phyloP scores from a whole-genome alignment of 768 basidiomycete species.

The Leccinellum rugosiceps region DNA sequence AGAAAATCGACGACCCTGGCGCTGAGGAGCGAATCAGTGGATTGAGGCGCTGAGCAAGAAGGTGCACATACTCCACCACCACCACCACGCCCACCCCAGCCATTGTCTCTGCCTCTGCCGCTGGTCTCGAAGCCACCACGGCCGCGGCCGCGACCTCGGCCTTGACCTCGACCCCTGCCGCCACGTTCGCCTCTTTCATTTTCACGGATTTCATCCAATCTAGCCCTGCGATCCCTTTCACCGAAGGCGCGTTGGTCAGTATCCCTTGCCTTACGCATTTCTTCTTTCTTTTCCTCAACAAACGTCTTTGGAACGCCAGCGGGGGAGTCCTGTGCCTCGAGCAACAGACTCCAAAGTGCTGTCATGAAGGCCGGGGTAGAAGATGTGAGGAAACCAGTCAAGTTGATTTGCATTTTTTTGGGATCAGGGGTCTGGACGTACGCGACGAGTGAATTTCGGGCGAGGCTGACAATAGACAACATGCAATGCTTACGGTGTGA shows the following conservation, averaged over 20 bases:
- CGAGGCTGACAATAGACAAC: no score
- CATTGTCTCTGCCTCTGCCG: conserved; percentile 50
- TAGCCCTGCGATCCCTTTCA: conserved; percentile 65
- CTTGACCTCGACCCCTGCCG: conserved; percentile 58
- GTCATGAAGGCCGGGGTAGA: conserved; percentile 86
- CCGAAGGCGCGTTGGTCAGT: conserved; percentile 63
- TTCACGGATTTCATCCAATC: conserved; percentile 67
- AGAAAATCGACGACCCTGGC: conserved; percentile 43
- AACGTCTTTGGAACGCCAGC: conserved; percentile 89
- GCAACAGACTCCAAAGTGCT: conserved; percentile 84
- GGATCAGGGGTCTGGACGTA: conserved; percentile 76
- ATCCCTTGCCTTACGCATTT: conserved; percentile 71
- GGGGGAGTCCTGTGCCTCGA: conserved; percentile 87
- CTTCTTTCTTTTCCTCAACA: conserved; percentile 89
- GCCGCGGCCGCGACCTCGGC: conserved; percentile 56
- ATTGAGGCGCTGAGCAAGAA: not conserved
- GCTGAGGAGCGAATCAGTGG: conserved; percentile 26
- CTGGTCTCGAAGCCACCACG: conserved; percentile 49
- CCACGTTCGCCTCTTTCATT: conserved; percentile 48
- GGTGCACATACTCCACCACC: conserved; percentile 44
- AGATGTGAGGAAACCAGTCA: conserved; percentile 89
- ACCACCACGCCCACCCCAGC: conserved; percentile 68
- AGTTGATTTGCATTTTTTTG: conserved; percentile 91
- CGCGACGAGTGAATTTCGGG: not conserved
- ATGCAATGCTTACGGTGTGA: conserved; percentile 58